phyloP scores from a whole-genome alignment of 2,329 filamentous ascomycete species.

The Sporothrix globosa region DNA sequence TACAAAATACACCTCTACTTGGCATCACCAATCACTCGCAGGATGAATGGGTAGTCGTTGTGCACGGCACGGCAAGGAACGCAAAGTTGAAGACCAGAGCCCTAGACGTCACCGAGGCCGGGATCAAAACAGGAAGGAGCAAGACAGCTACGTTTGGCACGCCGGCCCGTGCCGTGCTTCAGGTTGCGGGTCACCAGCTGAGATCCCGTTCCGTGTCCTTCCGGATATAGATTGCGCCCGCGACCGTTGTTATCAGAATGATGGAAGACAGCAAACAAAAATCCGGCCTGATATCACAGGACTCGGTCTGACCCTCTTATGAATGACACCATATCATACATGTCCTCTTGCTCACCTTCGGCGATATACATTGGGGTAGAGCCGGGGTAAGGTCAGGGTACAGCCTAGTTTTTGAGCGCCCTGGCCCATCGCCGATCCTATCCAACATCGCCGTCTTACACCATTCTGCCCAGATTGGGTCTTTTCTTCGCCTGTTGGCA shows the following conservation, averaged over 20 bases:
- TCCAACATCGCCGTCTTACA: background rate
- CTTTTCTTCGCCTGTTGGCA: too few relatives aligned
- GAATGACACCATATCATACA: background rate
- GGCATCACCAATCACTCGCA: background rate
- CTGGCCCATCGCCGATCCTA: background rate
- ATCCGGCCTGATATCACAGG: too few relatives aligned
- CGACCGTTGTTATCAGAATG: background rate
- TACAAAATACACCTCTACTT: background rate
- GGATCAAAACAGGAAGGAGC: slow-evolving; percentile 37
- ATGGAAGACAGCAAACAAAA: too few relatives aligned
- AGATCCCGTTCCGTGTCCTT: slow-evolving; percentile 3
- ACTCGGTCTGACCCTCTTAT: background rate
- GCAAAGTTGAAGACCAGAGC: slow-evolving; percentile 41
- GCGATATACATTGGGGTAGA: slow-evolving; percentile 9
- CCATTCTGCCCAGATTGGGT: background rate
- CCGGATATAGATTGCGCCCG: slow-evolving; percentile 8
- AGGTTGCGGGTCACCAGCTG: background rate
- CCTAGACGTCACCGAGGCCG: slow-evolving; percentile 45
- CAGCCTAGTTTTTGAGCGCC: background rate
- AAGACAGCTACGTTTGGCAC: background rate
- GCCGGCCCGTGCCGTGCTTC: slow-evolving; percentile 24
- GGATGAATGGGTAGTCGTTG: slow-evolving; percentile 4
- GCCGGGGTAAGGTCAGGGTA: background rate
- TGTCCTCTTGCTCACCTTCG: background rate
- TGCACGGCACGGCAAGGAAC: slow-evolving; percentile 4